A percentile compares a stretch with the other conserved stretches of the same genome.
These are phyloP conservation scores for Verbena officinalis DNA, from an alignment of 257 asterid species.

Conservation along the genomic window DNA sequence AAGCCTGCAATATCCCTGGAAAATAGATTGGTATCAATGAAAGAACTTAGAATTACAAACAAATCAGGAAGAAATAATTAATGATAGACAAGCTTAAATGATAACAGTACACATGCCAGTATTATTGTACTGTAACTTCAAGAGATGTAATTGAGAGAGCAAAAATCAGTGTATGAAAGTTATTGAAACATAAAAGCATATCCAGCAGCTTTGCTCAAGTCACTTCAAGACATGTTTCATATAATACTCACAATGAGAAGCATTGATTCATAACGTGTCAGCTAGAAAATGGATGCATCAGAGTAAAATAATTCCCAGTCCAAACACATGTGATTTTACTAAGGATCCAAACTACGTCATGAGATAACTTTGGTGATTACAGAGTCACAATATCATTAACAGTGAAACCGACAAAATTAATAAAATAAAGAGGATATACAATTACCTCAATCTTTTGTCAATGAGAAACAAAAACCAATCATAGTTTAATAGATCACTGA, in stretches of 20 bases:
- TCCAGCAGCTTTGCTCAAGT: no score
- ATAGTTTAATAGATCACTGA: background rate
- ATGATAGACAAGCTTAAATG: background rate
- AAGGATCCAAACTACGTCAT: background rate
- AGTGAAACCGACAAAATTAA: background rate
- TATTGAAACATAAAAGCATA: no score
- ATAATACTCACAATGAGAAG: no score
- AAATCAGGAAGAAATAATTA: background rate
- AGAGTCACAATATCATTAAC: background rate
- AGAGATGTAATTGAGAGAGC: no score
- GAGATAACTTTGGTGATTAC: background rate
- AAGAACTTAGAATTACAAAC: background rate
- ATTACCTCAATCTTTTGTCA: background rate
- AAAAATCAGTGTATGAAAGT: no score
- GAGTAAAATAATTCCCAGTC: background rate
- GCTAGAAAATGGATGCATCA: background rate
- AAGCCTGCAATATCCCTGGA: slow-evolving; percentile 33
- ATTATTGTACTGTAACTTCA: background rate
- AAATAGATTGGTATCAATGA: slow-evolving; percentile 7
- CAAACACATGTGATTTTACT: background rate
- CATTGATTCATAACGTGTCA: background rate
- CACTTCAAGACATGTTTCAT: no score
- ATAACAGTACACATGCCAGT: no score
- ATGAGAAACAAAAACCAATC: slow-evolving; percentile 1
- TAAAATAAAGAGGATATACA: background rate